These are phyloP conservation scores for Apiospora hydei DNA, from an alignment of 2,329 filamentous ascomycete genomes.

Conservation along the genomic window DNA sequence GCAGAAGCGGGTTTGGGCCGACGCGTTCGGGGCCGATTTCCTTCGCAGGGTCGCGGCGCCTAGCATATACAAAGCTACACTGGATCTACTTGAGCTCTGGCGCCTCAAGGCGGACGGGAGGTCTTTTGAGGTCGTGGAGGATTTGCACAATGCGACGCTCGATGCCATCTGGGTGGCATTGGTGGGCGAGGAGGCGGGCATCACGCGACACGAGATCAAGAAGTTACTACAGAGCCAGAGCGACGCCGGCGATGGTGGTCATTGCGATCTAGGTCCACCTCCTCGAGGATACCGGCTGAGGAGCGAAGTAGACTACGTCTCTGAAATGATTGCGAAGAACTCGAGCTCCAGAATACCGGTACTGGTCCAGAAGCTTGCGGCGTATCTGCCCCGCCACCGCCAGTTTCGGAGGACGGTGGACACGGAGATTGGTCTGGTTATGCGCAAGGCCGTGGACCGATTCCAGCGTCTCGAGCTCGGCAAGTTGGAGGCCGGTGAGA, in stretches of 20 bases:
- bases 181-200: not conserved
- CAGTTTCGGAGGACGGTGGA: constrained; percentile 28
- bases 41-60: constrained; percentile 27
- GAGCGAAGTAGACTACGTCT: not conserved
- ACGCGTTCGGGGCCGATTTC: constrained; percentile 32
- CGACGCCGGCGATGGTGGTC: too few relatives aligned
- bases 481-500: not conserved
- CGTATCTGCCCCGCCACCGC: constrained; percentile 32
- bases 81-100: not conserved
- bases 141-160: not conserved
- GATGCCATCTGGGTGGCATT: not conserved
- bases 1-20: constrained; percentile 30
- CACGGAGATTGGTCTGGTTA: constrained; percentile 27
- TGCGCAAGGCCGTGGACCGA: constrained; percentile 28
- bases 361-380: constrained; percentile 27
- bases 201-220: not conserved
- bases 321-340: not conserved
- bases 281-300: not conserved
- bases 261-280: not conserved
- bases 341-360: too few relatives aligned
- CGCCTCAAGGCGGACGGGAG: not conserved
- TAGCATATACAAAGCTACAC: not conserved
- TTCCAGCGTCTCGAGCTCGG: not conserved
- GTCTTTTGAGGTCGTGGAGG: not conserved
- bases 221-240: not conserved